phyloP scores from a whole-genome alignment of 495 filamentous ascomycete genomes.

The Hypoxylon subgilvum region DNA sequence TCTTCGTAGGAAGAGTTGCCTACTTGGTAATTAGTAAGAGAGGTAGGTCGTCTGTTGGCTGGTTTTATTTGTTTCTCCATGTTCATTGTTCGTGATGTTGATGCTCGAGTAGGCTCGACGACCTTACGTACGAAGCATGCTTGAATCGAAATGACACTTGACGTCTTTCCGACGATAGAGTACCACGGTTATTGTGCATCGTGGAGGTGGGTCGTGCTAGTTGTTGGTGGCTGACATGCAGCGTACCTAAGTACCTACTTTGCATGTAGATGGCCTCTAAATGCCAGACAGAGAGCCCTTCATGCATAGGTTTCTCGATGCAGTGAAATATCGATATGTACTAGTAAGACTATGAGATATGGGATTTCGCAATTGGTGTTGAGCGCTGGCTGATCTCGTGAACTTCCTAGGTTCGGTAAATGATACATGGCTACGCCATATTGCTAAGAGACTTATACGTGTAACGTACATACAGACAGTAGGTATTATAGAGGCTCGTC shows the following conservation, averaged over 20 bases:
- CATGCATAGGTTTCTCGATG: conserved; percentile 19
- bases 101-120: too few relatives aligned
- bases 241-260: conserved; percentile 8
- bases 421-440: too few relatives aligned
- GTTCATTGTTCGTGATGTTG: too few relatives aligned
- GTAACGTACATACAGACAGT: too few relatives aligned
- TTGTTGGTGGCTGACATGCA: conserved; percentile 22
- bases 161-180: too few relatives aligned
- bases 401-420: conserved; percentile 12
- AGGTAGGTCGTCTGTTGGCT: too few relatives aligned
- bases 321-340: conserved; percentile 4
- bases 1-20: too few relatives aligned
- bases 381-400: conserved; percentile 1
- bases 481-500: background rate
- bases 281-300: conserved; percentile 16
- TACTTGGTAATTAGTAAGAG: background rate
- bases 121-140: too few relatives aligned
- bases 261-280: too few relatives aligned
- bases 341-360: background rate
- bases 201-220: conserved; percentile 12
- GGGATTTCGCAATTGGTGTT: too few relatives aligned
- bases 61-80: background rate
- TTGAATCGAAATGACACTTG: background rate
- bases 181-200: background rate
- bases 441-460: too few relatives aligned